A percentile compares a stretch with the other conserved stretches of the same genome.
phyloP scores from a whole-genome alignment of 306 rosid genomes.

The Cicer chorassanicum region DNA sequence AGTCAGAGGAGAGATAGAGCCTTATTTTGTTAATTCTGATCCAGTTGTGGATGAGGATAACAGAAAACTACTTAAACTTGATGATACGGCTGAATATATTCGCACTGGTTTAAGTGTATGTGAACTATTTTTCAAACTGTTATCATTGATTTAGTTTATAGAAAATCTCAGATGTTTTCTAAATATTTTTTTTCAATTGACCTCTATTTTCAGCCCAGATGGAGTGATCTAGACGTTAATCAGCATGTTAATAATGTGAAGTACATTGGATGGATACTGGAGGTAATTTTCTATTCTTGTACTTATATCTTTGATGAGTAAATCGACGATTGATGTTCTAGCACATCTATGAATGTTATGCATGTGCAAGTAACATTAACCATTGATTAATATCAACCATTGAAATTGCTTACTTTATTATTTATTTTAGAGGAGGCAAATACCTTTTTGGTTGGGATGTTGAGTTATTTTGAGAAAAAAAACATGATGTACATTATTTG shows the following conservation, averaged over 20 bases:
- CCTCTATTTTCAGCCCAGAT: constrained; percentile 71
- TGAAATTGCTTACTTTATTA: neutral
- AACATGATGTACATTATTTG: neutral
- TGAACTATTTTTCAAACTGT: constrained; percentile 15
- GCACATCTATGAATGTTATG: neutral
- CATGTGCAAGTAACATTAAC: neutral
- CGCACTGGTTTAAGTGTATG: constrained; percentile 77
- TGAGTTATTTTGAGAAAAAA: neutral
- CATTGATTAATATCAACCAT: neutral
- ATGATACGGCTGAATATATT: constrained; percentile 69
- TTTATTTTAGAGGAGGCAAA: neutral
- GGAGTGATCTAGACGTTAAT: constrained; percentile 92
- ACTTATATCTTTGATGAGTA: neutral
- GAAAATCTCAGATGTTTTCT: constrained; percentile 12
- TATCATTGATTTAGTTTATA: constrained; percentile 3
- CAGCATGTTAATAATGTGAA: constrained; percentile 99
- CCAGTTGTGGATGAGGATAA: constrained; percentile 83
- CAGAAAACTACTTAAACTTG: constrained; percentile 76
- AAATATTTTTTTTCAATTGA: constrained; percentile 5
- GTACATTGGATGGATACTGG: constrained; percentile 97
- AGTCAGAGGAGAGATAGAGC: constrained; percentile 81
- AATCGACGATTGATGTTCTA: neutral
- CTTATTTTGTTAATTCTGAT: constrained; percentile 64
- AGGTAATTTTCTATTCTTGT: constrained; percentile 58
- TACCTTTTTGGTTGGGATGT: neutral